Conservation (phyloP, 2,329 filamentous ascomycete species). For the Ophiostoma tasmaniense region DNA sequence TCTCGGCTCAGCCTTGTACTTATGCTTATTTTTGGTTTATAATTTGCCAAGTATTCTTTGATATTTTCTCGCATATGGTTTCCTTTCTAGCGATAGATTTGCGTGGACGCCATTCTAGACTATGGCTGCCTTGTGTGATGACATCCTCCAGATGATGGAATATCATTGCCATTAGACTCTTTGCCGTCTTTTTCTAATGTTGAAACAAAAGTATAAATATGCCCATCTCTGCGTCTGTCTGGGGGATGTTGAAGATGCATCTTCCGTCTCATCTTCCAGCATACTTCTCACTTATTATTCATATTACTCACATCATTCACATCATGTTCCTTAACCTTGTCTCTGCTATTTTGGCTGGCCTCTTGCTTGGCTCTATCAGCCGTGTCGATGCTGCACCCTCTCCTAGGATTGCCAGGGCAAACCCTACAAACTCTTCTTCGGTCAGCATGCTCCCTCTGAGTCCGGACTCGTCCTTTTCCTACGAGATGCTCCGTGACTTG, state of each 20-base stretch:
- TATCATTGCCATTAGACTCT: neutral
- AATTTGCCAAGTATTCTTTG: neutral
- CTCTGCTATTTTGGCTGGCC: neutral
- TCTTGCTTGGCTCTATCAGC: neutral
- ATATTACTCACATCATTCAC: neutral
- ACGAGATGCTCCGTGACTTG: slow-evolving; percentile 23
- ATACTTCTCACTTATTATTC: neutral
- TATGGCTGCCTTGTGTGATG: neutral
- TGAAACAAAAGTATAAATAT: neutral
- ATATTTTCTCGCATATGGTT: neutral
- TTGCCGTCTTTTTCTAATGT: too few species aligned
- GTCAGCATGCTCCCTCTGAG: slow-evolving; percentile 22
- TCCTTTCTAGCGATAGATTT: neutral
- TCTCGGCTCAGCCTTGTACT: neutral
- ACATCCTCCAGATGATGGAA: neutral
- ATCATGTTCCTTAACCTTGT: neutral
- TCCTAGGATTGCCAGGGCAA: neutral
- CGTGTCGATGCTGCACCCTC: neutral
- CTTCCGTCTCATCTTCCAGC: neutral
- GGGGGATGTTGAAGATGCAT: neutral
- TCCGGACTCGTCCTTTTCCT: slow-evolving; percentile 24
- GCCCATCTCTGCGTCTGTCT: neutral
- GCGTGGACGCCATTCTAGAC: neutral
- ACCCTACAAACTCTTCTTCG: neutral
- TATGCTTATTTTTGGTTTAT: neutral